Percentiles rank a stretch among this genome's conserved stretches.
These are phyloP conservation scores for Amylocarpus encephaloides DNA, from an alignment of 2,329 filamentous ascomycete species.

Conservation along the genomic window DNA sequence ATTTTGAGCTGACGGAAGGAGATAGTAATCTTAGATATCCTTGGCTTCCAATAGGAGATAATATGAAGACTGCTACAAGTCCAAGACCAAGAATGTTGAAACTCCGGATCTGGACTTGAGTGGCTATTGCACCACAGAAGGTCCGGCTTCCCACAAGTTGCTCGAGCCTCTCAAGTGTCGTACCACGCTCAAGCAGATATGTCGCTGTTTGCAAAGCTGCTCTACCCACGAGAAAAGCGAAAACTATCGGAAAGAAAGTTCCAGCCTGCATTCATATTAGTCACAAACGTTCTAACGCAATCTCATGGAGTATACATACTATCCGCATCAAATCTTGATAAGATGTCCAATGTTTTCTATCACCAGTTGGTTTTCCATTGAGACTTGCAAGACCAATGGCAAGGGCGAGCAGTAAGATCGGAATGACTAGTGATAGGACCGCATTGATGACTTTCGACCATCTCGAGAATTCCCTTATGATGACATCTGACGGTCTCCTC, in stretches of 20 bases:
- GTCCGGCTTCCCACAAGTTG: constrained; percentile 15
- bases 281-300: background rate
- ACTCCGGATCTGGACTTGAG: constrained; percentile 8
- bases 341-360: constrained; percentile 2
- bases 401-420: constrained; percentile 5
- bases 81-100: constrained; percentile 8
- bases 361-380: constrained; percentile 5
- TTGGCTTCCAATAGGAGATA: constrained; percentile 17
- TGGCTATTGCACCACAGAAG: constrained; percentile 5
- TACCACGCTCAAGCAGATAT: constrained; percentile 13
- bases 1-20: background rate
- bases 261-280: constrained; percentile 3
- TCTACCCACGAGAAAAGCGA: constrained; percentile 13
- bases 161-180: constrained; percentile 8
- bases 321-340: constrained; percentile 7
- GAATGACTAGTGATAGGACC: constrained; percentile 1
- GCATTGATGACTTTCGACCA: constrained; percentile 2
- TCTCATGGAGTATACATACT: background rate
- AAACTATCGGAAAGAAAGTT: constrained; percentile 12
- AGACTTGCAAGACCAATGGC: constrained; percentile 4
- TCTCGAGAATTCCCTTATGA: background rate
- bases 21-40: constrained; percentile 5
- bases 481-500: background rate
- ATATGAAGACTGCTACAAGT: constrained; percentile 11
- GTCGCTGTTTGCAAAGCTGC: constrained; percentile 6